Base-by-base conservation (phyloP, 1,284 basidiomycete genomes). In the Boletus calvinii region DNA sequence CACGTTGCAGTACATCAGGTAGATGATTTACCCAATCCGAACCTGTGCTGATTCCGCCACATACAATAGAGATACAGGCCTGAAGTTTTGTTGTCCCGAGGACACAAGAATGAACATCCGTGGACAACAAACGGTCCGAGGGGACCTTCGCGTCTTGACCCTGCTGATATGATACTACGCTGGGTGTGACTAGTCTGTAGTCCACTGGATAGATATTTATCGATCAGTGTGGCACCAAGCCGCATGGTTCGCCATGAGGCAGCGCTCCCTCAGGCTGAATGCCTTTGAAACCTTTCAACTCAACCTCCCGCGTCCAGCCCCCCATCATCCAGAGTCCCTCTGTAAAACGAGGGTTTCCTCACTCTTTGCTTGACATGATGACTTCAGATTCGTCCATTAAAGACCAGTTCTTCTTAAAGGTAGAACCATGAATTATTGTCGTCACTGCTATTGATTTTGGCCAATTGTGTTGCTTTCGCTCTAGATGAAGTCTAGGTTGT, bases 171-270 rank as follows among this genome's bases (percentile, higher is more conserved):
- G 36, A 50, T n/a, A n/a, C n/a, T 12, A 22, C n/a, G 9, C 43
- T 32, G 11, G 41, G 30, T 3, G 36, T 24, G 36, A 37, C 36
- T 11, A n/a, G 12, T 48, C 18, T 34, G 38, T 43, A 37, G 30
- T 24, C 42, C 41, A 50, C 31, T 39, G 32, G 32, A 48, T 32
- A 42, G 20, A 43, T 39, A 18, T 44, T 35, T 22, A 59, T 48
- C 46, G 41, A 62, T 68, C 56, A 36, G 31, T 17, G 11, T 41
- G 50, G 45, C 30, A 59, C 32, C 20, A 50, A 20, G 36, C 62
- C 55, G 58, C 62, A 63, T 62, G 54, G 59, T 50, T 32, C 2
- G 46, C 63, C 65, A 64, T 54, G 62, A 64, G 65, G 62, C 60
- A 37, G 31, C 32, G 41, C 39, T 32, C n/a, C n/a, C n/a, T n/a